Evolutionary conservation across 805 yeast genomes (phyloP), one percentile per base, ranked within the genome.

Genomic region (Starmerella sirachaensis): DNA sequence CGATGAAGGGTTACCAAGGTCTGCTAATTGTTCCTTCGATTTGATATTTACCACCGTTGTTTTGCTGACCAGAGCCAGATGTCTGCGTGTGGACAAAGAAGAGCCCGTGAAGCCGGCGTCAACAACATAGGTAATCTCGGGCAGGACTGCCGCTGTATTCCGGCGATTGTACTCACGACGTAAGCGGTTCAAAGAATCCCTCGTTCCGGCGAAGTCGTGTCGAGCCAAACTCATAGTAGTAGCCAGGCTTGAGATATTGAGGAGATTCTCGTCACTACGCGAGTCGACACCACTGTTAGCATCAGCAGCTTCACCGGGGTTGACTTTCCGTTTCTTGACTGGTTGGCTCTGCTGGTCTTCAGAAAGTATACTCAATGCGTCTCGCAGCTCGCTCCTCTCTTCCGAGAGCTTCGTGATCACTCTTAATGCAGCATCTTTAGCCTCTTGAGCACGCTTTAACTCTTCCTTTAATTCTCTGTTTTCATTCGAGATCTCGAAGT

Each of bases 321-420:
- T 31, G 34, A 31, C 34, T 27, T 27, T 27, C 19, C 18, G 30
- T 18, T 6, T 16, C 30, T 22, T 12, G 25, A 12, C 12, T 22
- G 11, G 25, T 22, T 8, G 8, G 8, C 12, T 22, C 11, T 9
- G 25, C 11, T 22, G 8, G 25, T 22, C 11, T 8, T 12, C 8
- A 8, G 25, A 18, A 31, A 14, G 18, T 32, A 21, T 10, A 32
- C 24, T 29, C 1, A 32, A 29, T 5, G 28, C 35, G 22, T 17
- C 21, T 6, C 35, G 28, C 29, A 32, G 19, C 29, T 32, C 35
- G 22, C 24, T 29, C 14, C 35, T 27, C 17, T 32, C 35, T 5
- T 8, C 22, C 1, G 35, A 23, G 14, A 32, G 21, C 9, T 29
- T 27, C 10, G 35, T 32, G 13, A 32, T 32, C 16, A 32, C 35